A percentile compares a stretch with the other conserved stretches of the same genome.
These are phyloP conservation scores for Trichoderma arundinaceum DNA, from an alignment of 2,329 filamentous ascomycete genomes.

Conservation along the genomic window DNA sequence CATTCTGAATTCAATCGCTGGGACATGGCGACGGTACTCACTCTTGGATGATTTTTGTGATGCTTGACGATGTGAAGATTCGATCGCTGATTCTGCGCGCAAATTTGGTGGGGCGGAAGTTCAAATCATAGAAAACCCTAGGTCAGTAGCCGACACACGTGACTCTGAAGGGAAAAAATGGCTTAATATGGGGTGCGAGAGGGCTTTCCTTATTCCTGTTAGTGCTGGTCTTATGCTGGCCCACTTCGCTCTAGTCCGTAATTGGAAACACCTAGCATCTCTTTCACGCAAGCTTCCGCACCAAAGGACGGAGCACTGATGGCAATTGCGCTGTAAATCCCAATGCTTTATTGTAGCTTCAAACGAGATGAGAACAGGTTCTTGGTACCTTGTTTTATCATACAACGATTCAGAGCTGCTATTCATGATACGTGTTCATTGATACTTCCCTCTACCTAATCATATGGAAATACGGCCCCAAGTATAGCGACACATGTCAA, in stretches of 20 bases:
- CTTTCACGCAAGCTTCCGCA: no score
- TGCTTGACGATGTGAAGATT: slow-evolving; percentile 52
- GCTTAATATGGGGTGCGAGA: not conserved
- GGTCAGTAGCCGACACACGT: slow-evolving; percentile 44
- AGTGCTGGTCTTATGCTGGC: not conserved
- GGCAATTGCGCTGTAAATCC: no score
- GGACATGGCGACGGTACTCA: slow-evolving; percentile 50
- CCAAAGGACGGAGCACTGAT: no score
- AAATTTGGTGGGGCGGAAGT: slow-evolving; percentile 53
- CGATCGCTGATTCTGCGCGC: slow-evolving; percentile 46
- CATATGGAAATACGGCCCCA: no score
- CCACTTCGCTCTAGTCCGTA: not conserved
- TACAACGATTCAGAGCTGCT: no score
- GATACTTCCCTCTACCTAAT: no score
- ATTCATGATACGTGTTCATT: no score
- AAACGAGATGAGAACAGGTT: no score
- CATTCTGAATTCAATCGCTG: slow-evolving; percentile 2
- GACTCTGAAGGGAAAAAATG: slow-evolving; percentile 29
- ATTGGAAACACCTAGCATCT: not conserved
- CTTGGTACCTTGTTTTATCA: no score
- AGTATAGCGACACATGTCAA: no score
- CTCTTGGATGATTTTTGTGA: slow-evolving; percentile 63
- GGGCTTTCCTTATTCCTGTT: slow-evolving; percentile 10
- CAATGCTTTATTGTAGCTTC: no score
- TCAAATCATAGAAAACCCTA: slow-evolving; percentile 47